A percentile compares a stretch with the other conserved stretches of the same genome.
phyloP scores from a whole-genome alignment of 768 basidiomycete genomes.

The Neoboletus brunneissimus region DNA sequence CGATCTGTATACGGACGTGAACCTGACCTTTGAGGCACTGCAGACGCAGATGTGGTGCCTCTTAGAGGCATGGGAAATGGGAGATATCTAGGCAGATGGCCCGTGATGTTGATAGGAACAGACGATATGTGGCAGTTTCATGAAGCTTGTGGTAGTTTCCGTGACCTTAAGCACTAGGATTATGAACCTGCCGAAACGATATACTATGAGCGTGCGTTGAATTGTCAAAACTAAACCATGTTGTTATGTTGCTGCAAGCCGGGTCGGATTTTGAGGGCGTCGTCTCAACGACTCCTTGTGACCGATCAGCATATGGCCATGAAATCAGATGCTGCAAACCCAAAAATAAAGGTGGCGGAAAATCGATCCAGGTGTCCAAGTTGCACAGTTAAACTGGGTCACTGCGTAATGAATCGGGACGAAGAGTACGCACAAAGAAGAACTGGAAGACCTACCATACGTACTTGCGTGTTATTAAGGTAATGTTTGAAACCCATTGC shows the following conservation, averaged over 20 bases:
- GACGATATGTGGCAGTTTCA: background rate
- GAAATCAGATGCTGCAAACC: background rate
- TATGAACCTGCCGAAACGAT: background rate
- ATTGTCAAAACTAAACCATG: background rate
- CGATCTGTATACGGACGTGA: slow-evolving; percentile 16
- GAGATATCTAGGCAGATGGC: slow-evolving; percentile 18
- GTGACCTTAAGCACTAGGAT: background rate
- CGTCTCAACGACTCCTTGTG: no score
- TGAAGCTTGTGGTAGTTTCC: background rate
- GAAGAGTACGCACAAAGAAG: background rate
- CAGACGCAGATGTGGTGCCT: slow-evolving; percentile 27
- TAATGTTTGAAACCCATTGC: no score
- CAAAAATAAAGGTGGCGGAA: background rate
- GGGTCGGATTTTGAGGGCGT: no score
- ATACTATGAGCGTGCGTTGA: background rate
- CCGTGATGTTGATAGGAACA: background rate
- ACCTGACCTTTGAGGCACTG: slow-evolving; percentile 12
- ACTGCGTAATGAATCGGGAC: background rate
- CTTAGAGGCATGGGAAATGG: slow-evolving; percentile 30
- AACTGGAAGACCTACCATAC: background rate
- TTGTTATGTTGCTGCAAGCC: background rate
- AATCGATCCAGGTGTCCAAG: background rate
- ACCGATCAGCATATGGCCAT: background rate
- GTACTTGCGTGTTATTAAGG: no score
- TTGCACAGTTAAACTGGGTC: background rate